Base-by-base conservation (phyloP, 306 rosid genomes). In the Inga leiocalycina region DNA sequence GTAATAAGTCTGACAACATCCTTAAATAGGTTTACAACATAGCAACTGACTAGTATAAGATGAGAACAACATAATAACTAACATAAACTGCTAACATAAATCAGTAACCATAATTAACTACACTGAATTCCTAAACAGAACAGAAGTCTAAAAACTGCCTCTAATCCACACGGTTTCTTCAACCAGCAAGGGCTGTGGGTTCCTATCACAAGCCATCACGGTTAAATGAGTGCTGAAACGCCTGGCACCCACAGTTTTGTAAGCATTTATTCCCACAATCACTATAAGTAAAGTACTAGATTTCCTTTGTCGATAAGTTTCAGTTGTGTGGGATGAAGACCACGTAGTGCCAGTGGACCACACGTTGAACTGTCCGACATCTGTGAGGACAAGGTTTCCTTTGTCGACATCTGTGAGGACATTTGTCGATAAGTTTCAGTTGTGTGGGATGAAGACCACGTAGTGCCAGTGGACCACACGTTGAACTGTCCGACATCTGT, bases 281-380 rank as follows among this genome's bases (percentile, higher is more conserved):
- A 4, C 10, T 4, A 13, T 19, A 82, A 16, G 72, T 85, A 3
- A 82, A 16, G 72, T 85, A 3, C 8, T 37, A 35, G 82, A 8
- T 44, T 46, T 46, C 51, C 92, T 1, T 87, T 80, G 56, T 85
- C 16, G 11, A 61, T 34, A 20, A 87, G 88, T 24, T 12, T 37
- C 12, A 87, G 49, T 39, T 22, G 51, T 7, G 66, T 15, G 8
- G 70, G 34, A 32, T 1, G 9, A 20, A 11, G 5, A n/a, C 19
- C 85, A 71, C 20, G 43, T 32, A 0, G 87, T 85, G 78, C 78
- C 56, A 20, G 88, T 78, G 1, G 86, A 71, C 89, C 91, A 89
- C 37, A 57, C 67, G 15, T 62, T 20, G 14, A 41, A 59, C 4
- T 56, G 30, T 54, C 70, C 85, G 1, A 85, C 88, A 8, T 85